Evolutionary conservation across 1,284 basidiomycete species (phyloP).

Genomic region (Tausonia pullulans): DNA sequence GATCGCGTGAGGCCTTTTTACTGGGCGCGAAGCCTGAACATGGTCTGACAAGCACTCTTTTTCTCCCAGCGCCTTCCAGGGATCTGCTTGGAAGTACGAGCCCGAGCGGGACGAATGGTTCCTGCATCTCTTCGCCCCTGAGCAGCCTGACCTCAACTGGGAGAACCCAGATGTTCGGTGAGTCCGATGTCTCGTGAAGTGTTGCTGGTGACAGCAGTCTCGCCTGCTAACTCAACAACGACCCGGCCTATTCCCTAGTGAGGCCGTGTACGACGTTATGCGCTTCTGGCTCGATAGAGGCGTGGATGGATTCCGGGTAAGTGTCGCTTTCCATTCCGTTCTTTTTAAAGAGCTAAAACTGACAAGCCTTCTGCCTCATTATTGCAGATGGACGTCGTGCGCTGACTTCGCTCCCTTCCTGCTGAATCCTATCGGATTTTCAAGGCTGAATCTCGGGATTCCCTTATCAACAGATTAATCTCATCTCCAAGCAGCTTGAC

Average conservation of each 20-base stretch:
- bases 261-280: conserved; percentile 34
- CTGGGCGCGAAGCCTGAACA: no score
- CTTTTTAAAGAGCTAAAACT: neutral
- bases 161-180: conserved; percentile 3
- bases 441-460: no score
- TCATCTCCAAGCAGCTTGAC: conserved; percentile 44
- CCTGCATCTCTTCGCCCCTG: conserved; percentile 36
- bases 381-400: conserved; percentile 41
- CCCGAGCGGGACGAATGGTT: conserved; percentile 38
- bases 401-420: no score
- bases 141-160: conserved; percentile 40
- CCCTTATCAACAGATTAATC: conserved; percentile 39
- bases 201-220: no score
- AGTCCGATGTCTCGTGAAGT: no score
- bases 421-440: no score
- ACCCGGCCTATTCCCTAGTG: conserved; percentile 9
- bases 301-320: conserved; percentile 38
- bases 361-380: neutral
- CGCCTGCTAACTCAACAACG: no score
- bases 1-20: conserved; percentile 16
- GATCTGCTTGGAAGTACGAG: conserved; percentile 37
- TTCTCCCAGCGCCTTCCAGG: no score
- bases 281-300: conserved; percentile 39
- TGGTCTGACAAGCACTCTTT: no score
- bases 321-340: conserved; percentile 1